Evolutionary conservation across 768 basidiomycete species (phyloP), one percentile per base, ranked within the genome.

Genomic region (Sarcodon sp.): DNA sequence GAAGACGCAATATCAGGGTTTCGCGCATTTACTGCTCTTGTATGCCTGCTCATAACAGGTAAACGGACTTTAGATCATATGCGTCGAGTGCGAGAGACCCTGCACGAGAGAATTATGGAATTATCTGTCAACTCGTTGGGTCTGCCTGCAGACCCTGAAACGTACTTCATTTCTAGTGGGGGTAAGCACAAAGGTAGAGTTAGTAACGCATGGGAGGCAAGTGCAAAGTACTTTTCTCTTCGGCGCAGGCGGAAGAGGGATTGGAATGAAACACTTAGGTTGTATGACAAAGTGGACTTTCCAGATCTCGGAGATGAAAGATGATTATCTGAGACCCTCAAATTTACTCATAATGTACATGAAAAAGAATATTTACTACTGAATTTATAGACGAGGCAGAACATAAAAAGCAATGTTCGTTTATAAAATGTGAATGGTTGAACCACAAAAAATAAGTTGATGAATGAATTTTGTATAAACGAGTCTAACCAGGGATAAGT

Each of bases 231-330:
- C 57, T 91, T 91, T 59, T 90, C 87, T 15, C 69, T 91, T 49
- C 75, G 73, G 50, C 67, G 87, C 52, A 66, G 88, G 56, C 69
- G 87, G 53, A 91, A 91, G 64, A 74, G 87, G 53, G 89, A 91
- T 56, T 91, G 89, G 88, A 88, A 88, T 55, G 88, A 91, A 65
- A 87, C 82, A 4, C 64, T 91, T 43, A 69, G 87, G 43, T 63
- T 87, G 47, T 89, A 88, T 53, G 87, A 90, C 54, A 72, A 84
- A 51, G 81, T 87, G 13, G 87, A 89, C 61, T 91, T 87, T 57
- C 85, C 85, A 0, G 72, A 73, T 27, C 21, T 27, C 21, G 21
- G 21, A 27, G 21, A 27, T 27, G 21, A 27, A 27, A 27, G 21
- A 27, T 27, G 21, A 27, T 27, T 27, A 27, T 27, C 21, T 27